Evolutionary conservation across 2,329 filamentous ascomycete genomes (phyloP).

Genomic region (Proliferodiscus dingleyae): DNA sequence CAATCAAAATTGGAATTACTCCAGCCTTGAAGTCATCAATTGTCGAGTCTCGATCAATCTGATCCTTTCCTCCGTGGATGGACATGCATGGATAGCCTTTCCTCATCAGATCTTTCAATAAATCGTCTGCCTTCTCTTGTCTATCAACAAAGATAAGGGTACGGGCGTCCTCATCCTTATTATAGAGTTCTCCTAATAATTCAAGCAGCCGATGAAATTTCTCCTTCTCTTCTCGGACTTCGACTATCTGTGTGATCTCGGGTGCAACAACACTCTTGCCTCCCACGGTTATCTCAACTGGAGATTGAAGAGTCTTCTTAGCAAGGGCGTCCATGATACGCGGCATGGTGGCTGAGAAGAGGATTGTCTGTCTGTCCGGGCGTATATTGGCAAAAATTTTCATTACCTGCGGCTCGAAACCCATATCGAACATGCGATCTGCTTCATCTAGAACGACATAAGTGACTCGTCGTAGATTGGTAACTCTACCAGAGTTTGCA

Average conservation of each 20-base stretch:
- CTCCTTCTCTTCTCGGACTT: slow-evolving; percentile 73
- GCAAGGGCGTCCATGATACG: slow-evolving; percentile 87
- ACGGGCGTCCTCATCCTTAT: slow-evolving; percentile 82
- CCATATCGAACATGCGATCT: slow-evolving; percentile 99
- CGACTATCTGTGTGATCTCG: slow-evolving; percentile 90
- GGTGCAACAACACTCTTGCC: slow-evolving; percentile 81
- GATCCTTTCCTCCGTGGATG: slow-evolving; percentile 90
- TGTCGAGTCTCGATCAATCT: slow-evolving; percentile 86
- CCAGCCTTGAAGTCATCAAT: slow-evolving; percentile 93
- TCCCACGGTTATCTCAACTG: slow-evolving; percentile 88
- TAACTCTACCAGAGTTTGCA: slow-evolving; percentile 90
- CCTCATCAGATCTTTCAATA: slow-evolving; percentile 71
- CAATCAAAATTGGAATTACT: slow-evolving; percentile 82
- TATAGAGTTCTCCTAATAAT: slow-evolving; percentile 80
- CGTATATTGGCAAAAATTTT: slow-evolving; percentile 91
- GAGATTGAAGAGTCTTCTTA: slow-evolving; percentile 78
- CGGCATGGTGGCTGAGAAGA: slow-evolving; percentile 96
- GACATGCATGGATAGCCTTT: slow-evolving; percentile 90
- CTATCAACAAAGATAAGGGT: slow-evolving; percentile 88
- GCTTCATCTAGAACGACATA: slow-evolving; percentile 97
- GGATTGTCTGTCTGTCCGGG: slow-evolving; percentile 85
- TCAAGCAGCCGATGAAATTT: slow-evolving; percentile 85
- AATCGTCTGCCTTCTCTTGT: slow-evolving; percentile 81
- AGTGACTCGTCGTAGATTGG: slow-evolving; percentile 81
- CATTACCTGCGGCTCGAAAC: slow-evolving; percentile 96